These are phyloP conservation scores for Neurospora sp. DNA, from an alignment of 495 filamentous ascomycete genomes.

Conservation along the genomic window DNA sequence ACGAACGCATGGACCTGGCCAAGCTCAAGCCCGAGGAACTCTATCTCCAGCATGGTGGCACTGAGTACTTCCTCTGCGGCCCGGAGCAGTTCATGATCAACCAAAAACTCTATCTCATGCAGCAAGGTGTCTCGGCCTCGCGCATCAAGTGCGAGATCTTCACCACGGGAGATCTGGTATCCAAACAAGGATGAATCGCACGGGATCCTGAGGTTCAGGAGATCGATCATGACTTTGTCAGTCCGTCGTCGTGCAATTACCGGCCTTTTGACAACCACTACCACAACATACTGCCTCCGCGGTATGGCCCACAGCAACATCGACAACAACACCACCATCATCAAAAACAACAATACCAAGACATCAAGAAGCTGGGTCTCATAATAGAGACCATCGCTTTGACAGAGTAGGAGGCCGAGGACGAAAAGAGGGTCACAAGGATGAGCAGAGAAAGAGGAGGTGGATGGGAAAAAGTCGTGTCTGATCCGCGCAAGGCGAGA, in stretches of 20 bases:
- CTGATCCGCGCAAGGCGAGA: neutral
- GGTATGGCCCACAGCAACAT: neutral
- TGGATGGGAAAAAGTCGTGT: neutral
- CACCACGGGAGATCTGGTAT: slow-evolving; percentile 45
- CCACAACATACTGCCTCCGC: neutral
- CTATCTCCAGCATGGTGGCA: slow-evolving; percentile 39
- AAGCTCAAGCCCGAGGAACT: slow-evolving; percentile 41
- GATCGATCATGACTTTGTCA: neutral
- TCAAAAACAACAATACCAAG: neutral
- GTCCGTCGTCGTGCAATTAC: neutral
- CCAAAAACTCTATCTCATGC: slow-evolving; percentile 38
- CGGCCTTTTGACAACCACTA: neutral
- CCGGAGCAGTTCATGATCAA: slow-evolving; percentile 57
- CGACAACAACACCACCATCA: neutral
- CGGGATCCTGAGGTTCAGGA: neutral
- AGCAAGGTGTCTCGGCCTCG: slow-evolving; percentile 39
- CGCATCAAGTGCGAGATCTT: slow-evolving; percentile 59
- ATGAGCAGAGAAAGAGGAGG: neutral
- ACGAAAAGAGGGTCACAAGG: neutral
- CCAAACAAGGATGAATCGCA: slow-evolving; percentile 5
- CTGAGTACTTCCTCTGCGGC: slow-evolving; percentile 63
- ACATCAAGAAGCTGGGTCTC: neutral
- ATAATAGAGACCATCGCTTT: neutral
- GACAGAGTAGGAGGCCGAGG: neutral
- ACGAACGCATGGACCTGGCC: slow-evolving; percentile 44